A percentile compares a stretch with the other conserved stretches of the same genome.
Evolutionary conservation across 768 basidiomycete species (phyloP).

Genomic region (Rhizopogon vinicolor): DNA sequence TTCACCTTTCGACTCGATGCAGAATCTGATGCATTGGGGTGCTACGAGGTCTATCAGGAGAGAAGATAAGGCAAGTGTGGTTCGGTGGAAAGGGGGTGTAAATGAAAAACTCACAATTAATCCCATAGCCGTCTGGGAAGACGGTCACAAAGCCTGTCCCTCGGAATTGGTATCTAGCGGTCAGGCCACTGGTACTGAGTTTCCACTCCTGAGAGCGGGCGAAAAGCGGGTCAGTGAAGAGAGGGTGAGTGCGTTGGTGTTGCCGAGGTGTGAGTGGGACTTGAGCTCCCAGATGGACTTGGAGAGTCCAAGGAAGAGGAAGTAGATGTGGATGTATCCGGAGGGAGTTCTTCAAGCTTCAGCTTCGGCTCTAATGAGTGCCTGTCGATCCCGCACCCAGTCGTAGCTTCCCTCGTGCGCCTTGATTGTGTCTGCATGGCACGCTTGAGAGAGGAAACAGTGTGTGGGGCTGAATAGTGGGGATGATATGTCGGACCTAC

Average conservation of each 20-base stretch:
- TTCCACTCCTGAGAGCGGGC: conserved; percentile 77
- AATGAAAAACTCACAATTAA: conserved; percentile 40
- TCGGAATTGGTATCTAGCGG: conserved; percentile 79
- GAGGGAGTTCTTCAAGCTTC: conserved; percentile 38
- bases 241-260: conserved; percentile 26
- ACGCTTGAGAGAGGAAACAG: conserved; percentile 49
- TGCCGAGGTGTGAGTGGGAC: conserved; percentile 44
- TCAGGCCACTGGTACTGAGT: conserved; percentile 85
- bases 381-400: conserved; percentile 83
- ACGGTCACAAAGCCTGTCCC: conserved; percentile 89
- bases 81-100: too few species aligned
- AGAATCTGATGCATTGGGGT: conserved; percentile 79
- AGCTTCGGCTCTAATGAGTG: conserved; percentile 84
- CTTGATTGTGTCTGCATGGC: conserved; percentile 69
- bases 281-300: neutral
- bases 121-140: conserved; percentile 87
- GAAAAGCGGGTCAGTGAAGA: conserved; percentile 81
- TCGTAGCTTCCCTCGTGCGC: conserved; percentile 73
- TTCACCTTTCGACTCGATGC: conserved; percentile 27
- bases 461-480: conserved; percentile 16
- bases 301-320: neutral
- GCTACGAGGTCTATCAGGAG: conserved; percentile 70
- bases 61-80: conserved; percentile 4
- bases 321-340: neutral
- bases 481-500: conserved; percentile 5